Conservation (phyloP, 2,329 filamentous ascomycete species). For the Arthrobotrys sphaeroides region DNA sequence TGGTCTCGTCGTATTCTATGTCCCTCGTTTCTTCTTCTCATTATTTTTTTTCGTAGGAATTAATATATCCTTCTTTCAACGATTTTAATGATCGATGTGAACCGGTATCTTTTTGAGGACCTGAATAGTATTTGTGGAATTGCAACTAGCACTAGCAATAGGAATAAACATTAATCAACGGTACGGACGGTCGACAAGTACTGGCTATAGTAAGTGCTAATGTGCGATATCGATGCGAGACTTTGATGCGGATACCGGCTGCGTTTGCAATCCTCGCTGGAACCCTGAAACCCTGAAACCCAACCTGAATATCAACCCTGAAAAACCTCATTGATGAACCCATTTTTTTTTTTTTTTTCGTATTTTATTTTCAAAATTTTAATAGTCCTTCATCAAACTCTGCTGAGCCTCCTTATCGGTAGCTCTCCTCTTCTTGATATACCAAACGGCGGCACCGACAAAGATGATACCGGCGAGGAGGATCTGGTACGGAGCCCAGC, state of each 20-base stretch:
- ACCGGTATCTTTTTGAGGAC: no score
- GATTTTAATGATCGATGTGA: neutral
- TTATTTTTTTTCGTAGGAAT: conserved; percentile 54
- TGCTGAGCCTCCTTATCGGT: conserved; percentile 40
- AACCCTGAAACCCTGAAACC: no score
- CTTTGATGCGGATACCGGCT: no score
- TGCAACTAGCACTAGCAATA: neutral
- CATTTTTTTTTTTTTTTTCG: neutral
- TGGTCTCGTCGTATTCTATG: conserved; percentile 61
- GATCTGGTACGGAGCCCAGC: conserved; percentile 40
- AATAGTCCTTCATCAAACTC: conserved; percentile 53
- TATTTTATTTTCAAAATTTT: no score
- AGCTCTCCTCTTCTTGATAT: conserved; percentile 45
- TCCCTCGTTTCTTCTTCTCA: conserved; percentile 58
- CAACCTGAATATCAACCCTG: no score
- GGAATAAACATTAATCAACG: no score
- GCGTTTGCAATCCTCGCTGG: no score
- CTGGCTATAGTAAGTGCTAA: no score
- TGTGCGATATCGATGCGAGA: no score
- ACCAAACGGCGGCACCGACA: conserved; percentile 35
- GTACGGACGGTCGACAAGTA: no score
- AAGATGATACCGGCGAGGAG: conserved; percentile 28
- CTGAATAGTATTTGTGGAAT: neutral
- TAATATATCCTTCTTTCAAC: neutral
- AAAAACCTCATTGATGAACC: no score